A percentile compares a stretch with the other conserved stretches of the same genome.
phyloP scores from a whole-genome alignment of 495 filamentous ascomycete genomes.

The Geoglossum glabrum region DNA sequence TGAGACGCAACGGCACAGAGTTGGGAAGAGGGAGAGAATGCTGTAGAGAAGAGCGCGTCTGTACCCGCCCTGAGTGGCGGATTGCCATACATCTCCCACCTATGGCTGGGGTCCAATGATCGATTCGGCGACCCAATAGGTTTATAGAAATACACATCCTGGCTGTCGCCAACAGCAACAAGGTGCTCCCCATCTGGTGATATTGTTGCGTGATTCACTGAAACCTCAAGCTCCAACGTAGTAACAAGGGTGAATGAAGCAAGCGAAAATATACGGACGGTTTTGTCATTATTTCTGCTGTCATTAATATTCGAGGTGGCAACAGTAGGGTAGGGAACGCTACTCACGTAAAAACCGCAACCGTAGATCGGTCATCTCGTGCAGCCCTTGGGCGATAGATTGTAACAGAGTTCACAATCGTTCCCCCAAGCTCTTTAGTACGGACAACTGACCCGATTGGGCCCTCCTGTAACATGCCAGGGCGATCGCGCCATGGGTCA shows the following conservation, averaged over 20 bases:
- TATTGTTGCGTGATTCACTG: slow-evolving; percentile 80
- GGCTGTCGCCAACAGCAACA: slow-evolving; percentile 68
- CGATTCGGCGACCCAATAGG: slow-evolving; percentile 18
- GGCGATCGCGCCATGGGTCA: slow-evolving; percentile 14
- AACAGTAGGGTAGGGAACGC: not conserved
- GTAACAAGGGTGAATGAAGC: slow-evolving; percentile 39
- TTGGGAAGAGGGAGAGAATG: slow-evolving; percentile 47
- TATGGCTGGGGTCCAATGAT: slow-evolving; percentile 6
- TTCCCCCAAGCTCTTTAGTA: slow-evolving; percentile 31
- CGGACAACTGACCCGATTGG: slow-evolving; percentile 27
- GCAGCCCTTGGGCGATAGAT: slow-evolving; percentile 38
- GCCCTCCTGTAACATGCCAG: slow-evolving; percentile 3
- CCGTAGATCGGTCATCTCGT: slow-evolving; percentile 21
- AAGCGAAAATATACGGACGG: slow-evolving; percentile 60
- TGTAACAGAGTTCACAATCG: slow-evolving; percentile 52
- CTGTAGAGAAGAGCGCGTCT: slow-evolving; percentile 44
- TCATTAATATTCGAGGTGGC: slow-evolving; percentile 4
- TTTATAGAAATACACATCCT: slow-evolving; percentile 62
- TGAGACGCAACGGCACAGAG: slow-evolving; percentile 53
- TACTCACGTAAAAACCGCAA: slow-evolving; percentile 45
- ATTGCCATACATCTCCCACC: not conserved
- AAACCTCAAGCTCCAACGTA: slow-evolving; percentile 48
- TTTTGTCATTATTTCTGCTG: slow-evolving; percentile 68
- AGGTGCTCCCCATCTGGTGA: slow-evolving; percentile 72
- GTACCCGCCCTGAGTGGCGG: not conserved